Percentiles rank a stretch among this genome's conserved stretches.
Evolutionary conservation across 768 basidiomycete species (phyloP).

Genomic region (Coprinopsis strossmayeri): DNA sequence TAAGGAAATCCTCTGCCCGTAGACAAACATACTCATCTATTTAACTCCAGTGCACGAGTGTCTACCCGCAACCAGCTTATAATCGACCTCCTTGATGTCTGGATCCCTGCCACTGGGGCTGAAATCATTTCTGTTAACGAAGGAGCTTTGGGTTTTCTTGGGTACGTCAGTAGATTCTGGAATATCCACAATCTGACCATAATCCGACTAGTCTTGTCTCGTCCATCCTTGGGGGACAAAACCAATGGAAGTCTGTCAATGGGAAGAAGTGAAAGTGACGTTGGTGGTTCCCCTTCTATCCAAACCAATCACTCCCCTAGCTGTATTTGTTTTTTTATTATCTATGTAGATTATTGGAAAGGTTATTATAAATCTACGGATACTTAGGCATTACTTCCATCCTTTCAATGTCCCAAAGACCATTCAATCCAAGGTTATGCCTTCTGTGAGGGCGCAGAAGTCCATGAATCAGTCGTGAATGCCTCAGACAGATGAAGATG

Average conservation of each 20-base stretch:
- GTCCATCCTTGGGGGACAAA: slow-evolving; percentile 61
- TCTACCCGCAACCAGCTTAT: slow-evolving; percentile 73
- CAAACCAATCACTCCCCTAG: too few relatives aligned
- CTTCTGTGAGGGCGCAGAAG: too few relatives aligned
- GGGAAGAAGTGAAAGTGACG: slow-evolving; percentile 28
- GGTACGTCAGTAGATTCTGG: slow-evolving; percentile 40
- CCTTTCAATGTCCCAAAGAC: too few relatives aligned
- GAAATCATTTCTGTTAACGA: slow-evolving; percentile 77
- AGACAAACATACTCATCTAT: background rate
- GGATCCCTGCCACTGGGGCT: slow-evolving; percentile 82
- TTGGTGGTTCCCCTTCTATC: slow-evolving; percentile 1
- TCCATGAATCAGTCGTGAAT: too few relatives aligned
- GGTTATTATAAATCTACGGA: background rate
- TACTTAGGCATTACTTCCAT: too few relatives aligned
- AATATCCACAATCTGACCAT: background rate
- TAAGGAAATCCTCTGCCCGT: slow-evolving; percentile 23
- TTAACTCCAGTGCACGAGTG: slow-evolving; percentile 45
- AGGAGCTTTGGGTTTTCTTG: slow-evolving; percentile 77
- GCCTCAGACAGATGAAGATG: background rate
- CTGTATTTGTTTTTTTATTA: background rate
- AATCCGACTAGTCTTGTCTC: slow-evolving; percentile 49
- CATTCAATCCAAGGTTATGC: too few relatives aligned
- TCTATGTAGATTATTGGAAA: background rate
- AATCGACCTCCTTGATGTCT: slow-evolving; percentile 81
- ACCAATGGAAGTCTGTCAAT: slow-evolving; percentile 57